Evolutionary conservation across 306 rosid species (phyloP), one percentile per base, ranked within the genome.

Genomic region (Prunus kanzakura): DNA sequence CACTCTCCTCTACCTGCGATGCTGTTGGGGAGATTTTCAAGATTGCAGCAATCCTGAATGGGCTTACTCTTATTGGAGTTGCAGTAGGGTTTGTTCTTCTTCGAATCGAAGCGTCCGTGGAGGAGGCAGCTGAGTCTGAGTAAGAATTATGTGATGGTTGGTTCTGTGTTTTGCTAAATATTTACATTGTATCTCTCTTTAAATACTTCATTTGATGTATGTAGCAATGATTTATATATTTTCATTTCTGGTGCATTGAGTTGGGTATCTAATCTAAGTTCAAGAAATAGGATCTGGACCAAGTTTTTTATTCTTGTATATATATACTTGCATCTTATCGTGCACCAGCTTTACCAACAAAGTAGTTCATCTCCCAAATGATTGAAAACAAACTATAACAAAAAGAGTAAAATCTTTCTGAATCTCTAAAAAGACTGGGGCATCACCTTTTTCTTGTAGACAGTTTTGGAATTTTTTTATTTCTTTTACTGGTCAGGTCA

Each of bases 41-140:
- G 86, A 89, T 90, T 82, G 97, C 96, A 3, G 91, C 85, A 22
- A 84, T 86, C 72, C 80, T 89, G 61, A 93, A 87, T 82, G 96
- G 86, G 0, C 92, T 90, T 74, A 84, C 81, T 64, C 94, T 93
- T 46, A 54, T 89, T 51, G 96, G 97, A 35, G 96, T 93, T 69
- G 97, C 96, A 1, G 92, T 93, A 13, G 97, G 96, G n/a, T 92
- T 90, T 41, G 89, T 90, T 57, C 97, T 92, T 80, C 97, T 92
- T 46, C 89, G 96, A 83, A 38, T 92, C 9, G 97, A 92, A 82
- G 93, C 96, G 0, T 71, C 23, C 46, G 82, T 89, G 6, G 97
- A 93, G 83, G 97, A 90, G 65, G 55, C 96, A 20, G 67, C 46
- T 30, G 67, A 63, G 67, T 92, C 73, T 82, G 85, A 81, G 71